Base-by-base conservation (phyloP, 2,329 filamentous ascomycete species). In the Xylaria hypoxylon region DNA sequence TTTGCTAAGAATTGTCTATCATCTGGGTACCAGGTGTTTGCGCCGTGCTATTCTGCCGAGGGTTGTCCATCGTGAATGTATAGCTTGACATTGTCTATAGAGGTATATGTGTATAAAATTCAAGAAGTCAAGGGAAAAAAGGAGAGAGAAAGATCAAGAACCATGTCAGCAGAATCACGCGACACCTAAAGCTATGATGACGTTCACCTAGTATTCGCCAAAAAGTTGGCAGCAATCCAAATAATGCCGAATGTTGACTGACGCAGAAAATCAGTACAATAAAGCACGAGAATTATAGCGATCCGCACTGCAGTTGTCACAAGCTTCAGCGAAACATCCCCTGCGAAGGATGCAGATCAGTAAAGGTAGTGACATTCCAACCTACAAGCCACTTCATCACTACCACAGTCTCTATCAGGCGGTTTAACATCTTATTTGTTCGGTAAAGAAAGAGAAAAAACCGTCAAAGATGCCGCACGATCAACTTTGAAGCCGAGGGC, bases 301-400 rank as follows among this genome's bases (percentile, higher is more conserved):
- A 55, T 62, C 51, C 40, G 31, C 42, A 15, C 28, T 55, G 42
- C 19, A 15, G 31, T 42, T 58, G 17, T 50, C 45, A 13, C 26
- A 17, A 51, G 28, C 28, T 31, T 31, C 28, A 8, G 28, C 28
- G 28, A 31, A 31, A 8, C 28, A 5, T 31, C 28, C 28, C 28
- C 28, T 33, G 22, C 33, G 10, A 28, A 47, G 40, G 26, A 47
- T 47, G 50, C 28, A 38, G 59, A 62, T 55, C 28, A 24, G 40
- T 35, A 19, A 26, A 19, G 28, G 28, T 35, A 28, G 15, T 31
- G 48, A 19, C 28, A 22, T 19, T 19, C 38, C 22, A 26, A 19
- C 11, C 19, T 58, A 26, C 28, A 58, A 35, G 26, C 42, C 44
- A 38, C 44, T 47, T 44, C 44, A 48, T 59, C 28, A 38, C 26